Evolutionary conservation across 2,329 filamentous ascomycete genomes (phyloP).

Genomic region (Claviceps arundinis): DNA sequence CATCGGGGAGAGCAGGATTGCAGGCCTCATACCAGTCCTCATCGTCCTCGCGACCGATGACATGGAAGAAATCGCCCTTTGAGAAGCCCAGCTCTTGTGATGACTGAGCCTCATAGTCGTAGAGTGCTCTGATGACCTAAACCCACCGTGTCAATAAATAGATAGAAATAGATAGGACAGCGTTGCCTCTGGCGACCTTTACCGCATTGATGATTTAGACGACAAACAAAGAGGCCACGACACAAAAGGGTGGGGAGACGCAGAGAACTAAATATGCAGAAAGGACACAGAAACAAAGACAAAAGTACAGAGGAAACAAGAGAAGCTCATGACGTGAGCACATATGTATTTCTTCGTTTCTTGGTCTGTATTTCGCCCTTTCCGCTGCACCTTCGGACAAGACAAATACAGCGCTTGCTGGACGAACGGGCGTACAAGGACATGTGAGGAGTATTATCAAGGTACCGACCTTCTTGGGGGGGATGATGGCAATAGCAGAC

Average conservation of each 20-base stretch:
- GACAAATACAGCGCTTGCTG: background rate
- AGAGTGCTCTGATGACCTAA: constrained; percentile 92
- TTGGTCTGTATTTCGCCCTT: background rate
- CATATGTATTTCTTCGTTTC: background rate
- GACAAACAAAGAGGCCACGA: background rate
- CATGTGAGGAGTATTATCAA: background rate
- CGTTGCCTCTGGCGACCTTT: background rate
- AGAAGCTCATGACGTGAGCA: background rate
- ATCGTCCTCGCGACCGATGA: constrained; percentile 91
- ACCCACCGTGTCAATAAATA: background rate
- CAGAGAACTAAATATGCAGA: background rate
- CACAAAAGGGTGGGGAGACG: background rate
- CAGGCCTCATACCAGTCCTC: constrained; percentile 96
- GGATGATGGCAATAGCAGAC: constrained; percentile 75
- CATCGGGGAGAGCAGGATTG: constrained; percentile 79
- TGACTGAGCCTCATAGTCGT: constrained; percentile 73
- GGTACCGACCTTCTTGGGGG: constrained; percentile 72
- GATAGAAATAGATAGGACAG: background rate
- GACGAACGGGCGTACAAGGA: background rate
- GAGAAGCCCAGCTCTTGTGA: constrained; percentile 78
- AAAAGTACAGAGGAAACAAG: background rate
- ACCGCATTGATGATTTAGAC: background rate
- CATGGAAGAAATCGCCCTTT: constrained; percentile 94
- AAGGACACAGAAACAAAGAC: background rate
- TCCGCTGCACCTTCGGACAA: background rate